These are phyloP conservation scores for Fusarium protoensiforme DNA, from an alignment of 2,329 filamentous ascomycete species.

Conservation along the genomic window DNA sequence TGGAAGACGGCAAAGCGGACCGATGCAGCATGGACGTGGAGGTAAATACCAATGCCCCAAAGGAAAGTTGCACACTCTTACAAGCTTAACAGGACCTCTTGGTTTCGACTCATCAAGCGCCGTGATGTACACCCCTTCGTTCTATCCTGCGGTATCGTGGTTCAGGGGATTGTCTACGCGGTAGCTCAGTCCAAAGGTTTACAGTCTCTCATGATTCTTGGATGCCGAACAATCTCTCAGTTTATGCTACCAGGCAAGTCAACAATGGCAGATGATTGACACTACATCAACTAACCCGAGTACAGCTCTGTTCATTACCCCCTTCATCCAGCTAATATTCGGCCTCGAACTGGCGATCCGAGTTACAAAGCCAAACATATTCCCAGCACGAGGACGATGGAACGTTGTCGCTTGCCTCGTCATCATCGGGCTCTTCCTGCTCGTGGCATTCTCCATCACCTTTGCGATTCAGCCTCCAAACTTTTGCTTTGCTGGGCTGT, in stretches of 20 bases:
- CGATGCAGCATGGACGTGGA: constrained; percentile 54
- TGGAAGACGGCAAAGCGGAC: constrained; percentile 59
- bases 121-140: constrained; percentile 66
- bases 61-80: constrained; percentile 13
- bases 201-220: constrained; percentile 59
- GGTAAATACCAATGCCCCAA: constrained; percentile 45
- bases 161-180: constrained; percentile 69
- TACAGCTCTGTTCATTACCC: constrained; percentile 71
- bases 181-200: constrained; percentile 67
- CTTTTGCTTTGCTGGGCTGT: constrained; percentile 73
- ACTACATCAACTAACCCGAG: constrained; percentile 36
- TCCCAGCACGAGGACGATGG: constrained; percentile 69
- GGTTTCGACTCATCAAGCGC: constrained; percentile 57
- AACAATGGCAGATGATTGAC: not conserved
- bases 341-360: constrained; percentile 70
- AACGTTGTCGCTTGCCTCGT: constrained; percentile 67
- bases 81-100: constrained; percentile 46
- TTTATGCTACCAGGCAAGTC: constrained; percentile 69
- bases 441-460: constrained; percentile 70
- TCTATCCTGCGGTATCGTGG: constrained; percentile 65
- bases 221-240: constrained; percentile 66
- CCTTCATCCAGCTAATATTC: constrained; percentile 74
- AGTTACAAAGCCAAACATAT: constrained; percentile 64
- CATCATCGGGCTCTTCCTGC: constrained; percentile 60
- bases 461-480: constrained; percentile 65